Percentiles rank a stretch among this genome's conserved stretches.
phyloP scores from a whole-genome alignment of 352 stramenopile genomes.

The Heterotrichella gracilis region DNA sequence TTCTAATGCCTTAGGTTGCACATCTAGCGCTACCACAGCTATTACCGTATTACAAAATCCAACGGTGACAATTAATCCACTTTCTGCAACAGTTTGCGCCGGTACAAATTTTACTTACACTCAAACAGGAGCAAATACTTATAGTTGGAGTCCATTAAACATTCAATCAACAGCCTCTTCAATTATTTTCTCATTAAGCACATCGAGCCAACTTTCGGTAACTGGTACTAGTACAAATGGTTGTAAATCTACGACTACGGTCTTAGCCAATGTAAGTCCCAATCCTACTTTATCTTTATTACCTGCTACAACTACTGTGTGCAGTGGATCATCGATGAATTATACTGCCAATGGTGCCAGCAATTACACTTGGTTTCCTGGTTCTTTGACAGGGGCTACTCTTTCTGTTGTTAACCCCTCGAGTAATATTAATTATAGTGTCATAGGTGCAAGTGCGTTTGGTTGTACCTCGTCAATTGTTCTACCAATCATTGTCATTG shows the following conservation, averaged over 20 bases:
- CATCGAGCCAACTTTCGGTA: neutral
- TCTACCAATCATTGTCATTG: neutral
- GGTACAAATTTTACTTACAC: neutral
- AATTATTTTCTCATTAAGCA: neutral
- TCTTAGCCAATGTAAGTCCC: neutral
- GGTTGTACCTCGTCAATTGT: neutral
- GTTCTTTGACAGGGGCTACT: too few relatives aligned
- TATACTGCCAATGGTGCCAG: neutral
- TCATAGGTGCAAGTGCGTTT: neutral
- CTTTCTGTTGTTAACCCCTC: neutral
- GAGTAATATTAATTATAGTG: neutral
- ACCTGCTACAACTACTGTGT: neutral
- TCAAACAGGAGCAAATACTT: neutral
- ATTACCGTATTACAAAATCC: too few relatives aligned
- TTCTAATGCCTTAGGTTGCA: neutral
- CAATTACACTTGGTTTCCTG: neutral
- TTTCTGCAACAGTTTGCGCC: neutral
- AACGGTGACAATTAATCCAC: neutral
- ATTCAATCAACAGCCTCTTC: neutral
- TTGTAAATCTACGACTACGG: neutral
- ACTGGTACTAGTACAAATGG: neutral
- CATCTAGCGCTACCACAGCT: too few relatives aligned
- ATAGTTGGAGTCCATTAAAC: neutral
- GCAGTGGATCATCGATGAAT: neutral
- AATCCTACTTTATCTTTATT: neutral